Evolutionary conservation across 805 yeast species (phyloP).

Genomic region (Candida fluviatilis): DNA sequence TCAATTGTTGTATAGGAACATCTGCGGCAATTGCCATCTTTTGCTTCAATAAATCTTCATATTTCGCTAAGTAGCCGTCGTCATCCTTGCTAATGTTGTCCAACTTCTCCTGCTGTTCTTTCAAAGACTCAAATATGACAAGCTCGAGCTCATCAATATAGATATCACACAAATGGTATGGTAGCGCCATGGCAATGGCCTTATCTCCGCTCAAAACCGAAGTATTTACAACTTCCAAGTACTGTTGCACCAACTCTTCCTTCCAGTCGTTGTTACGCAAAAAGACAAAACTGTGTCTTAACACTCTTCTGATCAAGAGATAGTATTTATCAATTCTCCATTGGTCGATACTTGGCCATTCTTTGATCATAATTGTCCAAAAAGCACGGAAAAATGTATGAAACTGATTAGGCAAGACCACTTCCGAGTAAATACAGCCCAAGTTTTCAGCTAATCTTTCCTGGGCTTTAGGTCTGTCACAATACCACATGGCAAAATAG

Average conservation of each 20-base stretch:
- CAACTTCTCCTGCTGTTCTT: conserved; percentile 41
- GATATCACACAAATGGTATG: conserved; percentile 82
- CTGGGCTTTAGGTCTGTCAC: conserved; percentile 91
- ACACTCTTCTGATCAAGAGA: conserved; percentile 71
- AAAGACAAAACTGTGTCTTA: conserved; percentile 60
- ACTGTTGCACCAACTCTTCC: conserved; percentile 39
- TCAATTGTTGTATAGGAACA: conserved; percentile 51
- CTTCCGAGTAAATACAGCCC: conserved; percentile 51
- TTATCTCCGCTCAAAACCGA: conserved; percentile 56
- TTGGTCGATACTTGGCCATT: conserved; percentile 83
- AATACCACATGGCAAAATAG: conserved; percentile 92
- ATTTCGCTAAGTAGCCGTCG: conserved; percentile 31
- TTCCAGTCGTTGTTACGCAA: conserved; percentile 56
- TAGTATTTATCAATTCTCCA: conserved; percentile 86
- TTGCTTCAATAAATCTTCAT: conserved; percentile 16
- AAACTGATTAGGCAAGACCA: conserved; percentile 33
- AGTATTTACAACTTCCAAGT: conserved; percentile 37
- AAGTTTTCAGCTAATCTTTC: conserved; percentile 74
- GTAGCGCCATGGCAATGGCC: conserved; percentile 66
- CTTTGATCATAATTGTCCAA: conserved; percentile 73
- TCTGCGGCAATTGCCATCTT: conserved; percentile 30
- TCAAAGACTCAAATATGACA: conserved; percentile 48
- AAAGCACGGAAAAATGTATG: conserved; percentile 62
- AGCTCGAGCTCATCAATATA: conserved; percentile 79
- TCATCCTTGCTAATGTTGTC: conserved; percentile 23